A percentile compares a stretch with the other conserved stretches of the same genome.
phyloP scores from a whole-genome alignment of 306 rosid genomes.

The Quercus agrifolia region DNA sequence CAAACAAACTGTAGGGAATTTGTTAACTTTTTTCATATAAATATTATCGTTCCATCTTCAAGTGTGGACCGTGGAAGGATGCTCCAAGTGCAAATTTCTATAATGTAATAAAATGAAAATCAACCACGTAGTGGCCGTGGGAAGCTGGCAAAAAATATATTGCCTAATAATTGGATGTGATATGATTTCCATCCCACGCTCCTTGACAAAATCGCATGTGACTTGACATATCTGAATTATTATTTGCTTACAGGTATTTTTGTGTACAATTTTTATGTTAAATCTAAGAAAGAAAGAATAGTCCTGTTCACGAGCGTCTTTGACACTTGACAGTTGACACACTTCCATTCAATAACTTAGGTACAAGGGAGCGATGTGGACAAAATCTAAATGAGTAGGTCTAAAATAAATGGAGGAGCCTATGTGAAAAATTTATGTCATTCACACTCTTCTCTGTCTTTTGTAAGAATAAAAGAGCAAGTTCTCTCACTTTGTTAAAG shows the following conservation, averaged over 20 bases:
- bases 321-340: neutral
- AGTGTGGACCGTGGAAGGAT: conserved; percentile 22
- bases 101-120: conserved; percentile 13
- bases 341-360: neutral
- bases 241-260: conserved; percentile 33
- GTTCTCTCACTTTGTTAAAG: neutral
- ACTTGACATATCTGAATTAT: conserved; percentile 26
- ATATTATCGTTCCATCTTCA: conserved; percentile 1
- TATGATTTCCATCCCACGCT: conserved; percentile 30
- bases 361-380: neutral
- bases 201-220: conserved; percentile 41
- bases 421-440: conserved; percentile 12
- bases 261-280: conserved; percentile 21
- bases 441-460: conserved; percentile 12
- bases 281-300: neutral
- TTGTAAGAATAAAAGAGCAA: conserved; percentile 15
- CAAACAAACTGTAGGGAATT: no score
- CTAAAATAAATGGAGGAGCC: conserved; percentile 23
- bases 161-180: conserved; percentile 36
- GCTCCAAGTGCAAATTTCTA: conserved; percentile 23
- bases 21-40: no score
- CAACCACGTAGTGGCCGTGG: conserved; percentile 15
- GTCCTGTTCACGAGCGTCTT: conserved; percentile 23
- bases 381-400: conserved; percentile 11
- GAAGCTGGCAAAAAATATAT: conserved; percentile 21